Conservation (phyloP, 2,329 filamentous ascomycete species). For the Coniochaeta sp. region DNA sequence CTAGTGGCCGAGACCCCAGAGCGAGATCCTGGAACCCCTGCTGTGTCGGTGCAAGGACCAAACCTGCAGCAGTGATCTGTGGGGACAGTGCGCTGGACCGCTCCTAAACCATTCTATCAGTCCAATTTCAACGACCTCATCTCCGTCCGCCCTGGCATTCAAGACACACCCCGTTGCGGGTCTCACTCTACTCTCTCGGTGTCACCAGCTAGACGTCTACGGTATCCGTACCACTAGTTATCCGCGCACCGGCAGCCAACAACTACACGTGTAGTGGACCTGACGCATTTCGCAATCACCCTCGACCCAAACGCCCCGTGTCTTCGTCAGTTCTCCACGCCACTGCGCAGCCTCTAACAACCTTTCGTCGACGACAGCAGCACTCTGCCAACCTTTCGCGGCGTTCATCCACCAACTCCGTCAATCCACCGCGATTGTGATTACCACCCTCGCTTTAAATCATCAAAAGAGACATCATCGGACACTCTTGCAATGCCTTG, state of each 20-base stretch:
- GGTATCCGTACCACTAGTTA: background rate
- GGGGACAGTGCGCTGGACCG: background rate
- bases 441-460: background rate
- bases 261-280: background rate
- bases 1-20: background rate
- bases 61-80: background rate
- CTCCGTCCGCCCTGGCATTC: conserved; percentile 2
- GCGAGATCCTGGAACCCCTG: background rate
- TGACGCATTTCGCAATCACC: background rate
- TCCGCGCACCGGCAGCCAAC: background rate
- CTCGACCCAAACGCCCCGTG: background rate
- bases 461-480: background rate
- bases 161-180: background rate
- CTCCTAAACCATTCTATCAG: background rate
- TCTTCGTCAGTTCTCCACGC: background rate
- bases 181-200: background rate
- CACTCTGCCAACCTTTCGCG: background rate
- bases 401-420: background rate
- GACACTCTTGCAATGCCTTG: conserved; percentile 25
- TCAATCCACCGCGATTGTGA: background rate
- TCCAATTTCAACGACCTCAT: conserved; percentile 3
- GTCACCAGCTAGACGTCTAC: background rate
- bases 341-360: background rate
- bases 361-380: background rate
- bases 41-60: background rate